These are phyloP conservation scores for Cryphonectria nitschkei DNA, from an alignment of 2,329 filamentous ascomycete species.

Conservation along the genomic window DNA sequence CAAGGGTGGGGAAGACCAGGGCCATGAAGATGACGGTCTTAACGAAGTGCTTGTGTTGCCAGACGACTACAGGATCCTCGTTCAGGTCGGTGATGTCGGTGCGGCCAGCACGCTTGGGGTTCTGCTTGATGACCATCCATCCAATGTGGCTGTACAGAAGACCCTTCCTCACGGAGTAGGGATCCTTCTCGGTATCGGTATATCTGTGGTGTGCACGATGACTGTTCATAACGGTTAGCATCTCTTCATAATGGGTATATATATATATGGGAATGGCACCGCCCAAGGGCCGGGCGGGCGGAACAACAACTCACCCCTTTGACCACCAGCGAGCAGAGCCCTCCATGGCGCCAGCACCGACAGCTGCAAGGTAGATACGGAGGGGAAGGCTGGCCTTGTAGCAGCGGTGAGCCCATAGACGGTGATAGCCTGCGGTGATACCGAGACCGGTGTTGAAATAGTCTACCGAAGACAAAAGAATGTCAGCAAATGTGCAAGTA, in stretches of 20 bases:
- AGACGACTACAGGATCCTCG: slow-evolving; percentile 82
- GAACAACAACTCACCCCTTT: slow-evolving; percentile 51
- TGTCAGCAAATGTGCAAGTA: background rate
- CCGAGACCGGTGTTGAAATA: slow-evolving; percentile 85
- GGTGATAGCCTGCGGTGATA: slow-evolving; percentile 79
- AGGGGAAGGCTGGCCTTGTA: slow-evolving; percentile 79
- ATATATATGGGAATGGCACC: no score
- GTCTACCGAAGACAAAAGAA: slow-evolving; percentile 41
- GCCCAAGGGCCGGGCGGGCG: background rate
- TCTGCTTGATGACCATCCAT: slow-evolving; percentile 94
- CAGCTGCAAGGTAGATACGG: slow-evolving; percentile 79
- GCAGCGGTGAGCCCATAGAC: slow-evolving; percentile 84
- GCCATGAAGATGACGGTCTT: slow-evolving; percentile 80
- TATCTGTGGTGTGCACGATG: slow-evolving; percentile 90
- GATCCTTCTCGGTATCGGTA: slow-evolving; percentile 90
- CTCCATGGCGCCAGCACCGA: slow-evolving; percentile 82
- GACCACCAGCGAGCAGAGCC: slow-evolving; percentile 91
- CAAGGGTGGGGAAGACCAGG: slow-evolving; percentile 72
- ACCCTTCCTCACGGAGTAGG: slow-evolving; percentile 88
- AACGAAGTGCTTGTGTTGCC: slow-evolving; percentile 87
- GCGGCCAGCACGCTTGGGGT: slow-evolving; percentile 84
- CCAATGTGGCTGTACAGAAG: slow-evolving; percentile 82
- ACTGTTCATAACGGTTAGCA: slow-evolving; percentile 25
- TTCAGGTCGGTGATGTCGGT: slow-evolving; percentile 89
- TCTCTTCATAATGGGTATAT: background rate